Percentiles rank a stretch among this genome's conserved stretches.
phyloP scores from a whole-genome alignment of 441 rosid genomes.

The Erodium texanum region DNA sequence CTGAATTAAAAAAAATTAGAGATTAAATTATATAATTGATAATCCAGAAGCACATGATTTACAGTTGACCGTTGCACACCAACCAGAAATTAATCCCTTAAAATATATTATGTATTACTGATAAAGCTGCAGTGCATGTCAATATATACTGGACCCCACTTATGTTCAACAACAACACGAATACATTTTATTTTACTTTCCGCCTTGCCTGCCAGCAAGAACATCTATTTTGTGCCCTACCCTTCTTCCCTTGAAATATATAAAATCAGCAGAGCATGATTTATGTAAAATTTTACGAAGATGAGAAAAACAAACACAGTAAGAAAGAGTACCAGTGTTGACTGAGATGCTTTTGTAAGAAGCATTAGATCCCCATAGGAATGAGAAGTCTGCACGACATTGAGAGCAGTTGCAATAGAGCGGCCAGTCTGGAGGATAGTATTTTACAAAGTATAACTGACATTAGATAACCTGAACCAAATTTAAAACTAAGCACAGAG shows the following conservation, averaged over 20 bases:
- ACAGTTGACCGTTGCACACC: not conserved
- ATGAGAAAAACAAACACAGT: conserved; percentile 6
- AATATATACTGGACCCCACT: not conserved
- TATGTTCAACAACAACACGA: not conserved
- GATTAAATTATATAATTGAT: not conserved
- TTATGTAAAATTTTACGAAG: not conserved
- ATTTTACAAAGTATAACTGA: not conserved
- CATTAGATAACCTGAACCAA: not conserved
- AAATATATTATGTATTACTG: not conserved
- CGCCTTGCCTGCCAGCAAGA: not conserved
- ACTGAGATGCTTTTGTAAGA: conserved; percentile 51
- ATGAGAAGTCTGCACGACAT: conserved; percentile 78
- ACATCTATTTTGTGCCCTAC: not conserved
- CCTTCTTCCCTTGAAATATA: not conserved
- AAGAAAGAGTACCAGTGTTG: conserved; percentile 40
- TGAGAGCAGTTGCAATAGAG: conserved; percentile 64
- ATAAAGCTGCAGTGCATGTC: not conserved
- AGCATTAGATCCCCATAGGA: conserved; percentile 87
- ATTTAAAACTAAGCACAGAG: not conserved
- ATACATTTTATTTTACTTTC: not conserved
- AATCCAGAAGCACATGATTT: not conserved
- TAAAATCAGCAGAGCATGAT: not conserved
- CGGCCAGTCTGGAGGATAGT: conserved; percentile 57
- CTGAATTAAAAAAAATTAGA: not conserved
- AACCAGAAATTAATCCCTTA: not conserved